Evolutionary conservation across 345 rosid genomes (phyloP).

Genomic region (Kandelia obovata): DNA sequence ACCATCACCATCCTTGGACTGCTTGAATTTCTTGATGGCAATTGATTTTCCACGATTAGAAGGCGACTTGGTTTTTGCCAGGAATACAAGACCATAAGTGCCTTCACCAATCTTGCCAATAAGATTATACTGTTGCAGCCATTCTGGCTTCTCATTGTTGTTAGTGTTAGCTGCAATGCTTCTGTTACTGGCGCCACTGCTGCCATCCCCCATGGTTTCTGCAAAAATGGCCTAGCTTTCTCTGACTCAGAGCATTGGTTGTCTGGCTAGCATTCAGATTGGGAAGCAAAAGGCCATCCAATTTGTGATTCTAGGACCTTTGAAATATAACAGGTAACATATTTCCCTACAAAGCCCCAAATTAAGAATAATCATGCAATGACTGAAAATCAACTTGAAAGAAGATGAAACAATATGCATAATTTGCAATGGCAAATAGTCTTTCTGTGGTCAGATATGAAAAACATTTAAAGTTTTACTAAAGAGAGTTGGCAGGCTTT

Average conservation of each 20-base stretch:
- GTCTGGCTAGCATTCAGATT: background rate
- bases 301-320: too few relatives aligned
- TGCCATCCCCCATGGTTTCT: constrained; percentile 56
- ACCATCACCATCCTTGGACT: constrained; percentile 98
- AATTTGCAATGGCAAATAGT: too few relatives aligned
- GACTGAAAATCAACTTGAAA: too few relatives aligned
- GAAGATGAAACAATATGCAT: too few relatives aligned
- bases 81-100: constrained; percentile 95
- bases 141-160: constrained; percentile 74
- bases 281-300: background rate
- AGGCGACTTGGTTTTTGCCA: constrained; percentile 71
- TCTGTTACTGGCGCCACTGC: constrained; percentile 24
- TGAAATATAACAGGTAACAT: too few relatives aligned
- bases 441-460: too few relatives aligned
- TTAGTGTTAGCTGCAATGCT: constrained; percentile 19
- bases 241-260: background rate
- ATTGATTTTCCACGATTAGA: constrained; percentile 80
- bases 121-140: constrained; percentile 96
- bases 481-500: too few relatives aligned
- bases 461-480: too few relatives aligned
- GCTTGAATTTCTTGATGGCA: constrained; percentile 98
- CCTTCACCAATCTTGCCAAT: constrained; percentile 99
- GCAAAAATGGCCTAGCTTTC: constrained; percentile 3
- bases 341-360: too few relatives aligned
- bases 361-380: too few relatives aligned